Percentiles rank a stretch among this genome's conserved stretches.
phyloP scores from a whole-genome alignment of 2,329 filamentous ascomycete species.

The Fusarium buharicum region DNA sequence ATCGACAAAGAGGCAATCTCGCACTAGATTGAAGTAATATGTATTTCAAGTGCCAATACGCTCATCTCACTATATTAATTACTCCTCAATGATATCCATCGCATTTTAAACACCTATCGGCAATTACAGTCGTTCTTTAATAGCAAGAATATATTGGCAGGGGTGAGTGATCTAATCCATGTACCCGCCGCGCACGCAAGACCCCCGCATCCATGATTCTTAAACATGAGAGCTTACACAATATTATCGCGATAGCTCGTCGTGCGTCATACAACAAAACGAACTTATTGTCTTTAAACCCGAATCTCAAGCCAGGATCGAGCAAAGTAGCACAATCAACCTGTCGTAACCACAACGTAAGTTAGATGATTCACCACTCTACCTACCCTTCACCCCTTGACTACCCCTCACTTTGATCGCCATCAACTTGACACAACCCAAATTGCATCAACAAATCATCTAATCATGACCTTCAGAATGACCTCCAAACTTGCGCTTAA shows the following conservation, averaged over 20 bases:
- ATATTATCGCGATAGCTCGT: not conserved
- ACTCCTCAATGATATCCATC: too few relatives aligned
- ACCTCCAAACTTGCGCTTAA: conserved; percentile 57
- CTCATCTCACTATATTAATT: too few relatives aligned
- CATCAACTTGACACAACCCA: conserved; percentile 1
- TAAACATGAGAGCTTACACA: not conserved
- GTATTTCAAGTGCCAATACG: not conserved
- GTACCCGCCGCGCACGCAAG: not conserved
- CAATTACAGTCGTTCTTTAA: not conserved
- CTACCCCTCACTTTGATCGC: not conserved
- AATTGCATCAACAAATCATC: not conserved
- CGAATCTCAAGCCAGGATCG: not conserved
- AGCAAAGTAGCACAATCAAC: not conserved
- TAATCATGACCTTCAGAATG: conserved; percentile 53
- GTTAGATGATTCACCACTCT: conserved; percentile 16
- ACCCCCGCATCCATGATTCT: not conserved
- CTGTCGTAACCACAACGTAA: not conserved
- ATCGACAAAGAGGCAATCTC: not conserved
- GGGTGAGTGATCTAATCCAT: not conserved
- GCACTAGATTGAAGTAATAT: not conserved
- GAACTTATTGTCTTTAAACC: not conserved
- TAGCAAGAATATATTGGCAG: not conserved
- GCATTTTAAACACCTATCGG: too few relatives aligned
- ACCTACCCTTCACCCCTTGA: conserved; percentile 14
- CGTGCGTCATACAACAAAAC: not conserved